A percentile compares a stretch with the other conserved stretches of the same genome.
Evolutionary conservation across 495 filamentous ascomycete species (phyloP).

Genomic region (Daldinia decipiens): DNA sequence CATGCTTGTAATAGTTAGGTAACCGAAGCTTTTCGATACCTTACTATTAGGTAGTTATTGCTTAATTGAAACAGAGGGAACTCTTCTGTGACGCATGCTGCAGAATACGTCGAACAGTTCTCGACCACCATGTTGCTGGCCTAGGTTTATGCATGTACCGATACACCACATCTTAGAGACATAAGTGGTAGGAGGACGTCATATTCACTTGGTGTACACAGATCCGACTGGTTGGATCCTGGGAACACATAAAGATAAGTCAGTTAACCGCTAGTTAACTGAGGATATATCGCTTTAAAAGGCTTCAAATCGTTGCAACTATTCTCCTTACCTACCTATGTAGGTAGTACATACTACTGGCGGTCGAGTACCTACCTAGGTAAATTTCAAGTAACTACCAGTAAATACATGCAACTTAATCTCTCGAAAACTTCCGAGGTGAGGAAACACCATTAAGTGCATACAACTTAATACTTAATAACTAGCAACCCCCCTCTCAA

Average conservation of each 20-base stretch:
- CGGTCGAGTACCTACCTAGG: too few relatives aligned
- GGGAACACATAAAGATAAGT: neutral
- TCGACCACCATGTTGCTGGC: neutral
- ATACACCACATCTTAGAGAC: neutral
- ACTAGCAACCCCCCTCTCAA: too few relatives aligned
- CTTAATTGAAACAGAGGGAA: slow-evolving; percentile 41
- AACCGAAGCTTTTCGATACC: slow-evolving; percentile 34
- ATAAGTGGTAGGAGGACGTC: neutral
- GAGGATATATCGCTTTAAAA: neutral
- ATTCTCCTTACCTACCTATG: slow-evolving; percentile 2
- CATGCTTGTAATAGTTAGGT: slow-evolving; percentile 33
- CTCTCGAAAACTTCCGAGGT: neutral
- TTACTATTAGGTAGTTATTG: too few relatives aligned
- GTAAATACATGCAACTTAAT: neutral
- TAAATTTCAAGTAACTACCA: too few relatives aligned
- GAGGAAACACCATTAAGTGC: slow-evolving; percentile 4
- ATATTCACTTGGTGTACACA: neutral
- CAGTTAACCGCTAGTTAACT: too few relatives aligned
- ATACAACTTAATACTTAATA: neutral
- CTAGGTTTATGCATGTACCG: neutral
- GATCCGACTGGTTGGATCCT: slow-evolving; percentile 23
- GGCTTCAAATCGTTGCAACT: neutral
- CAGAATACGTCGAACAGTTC: neutral
- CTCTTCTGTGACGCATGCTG: slow-evolving; percentile 32
- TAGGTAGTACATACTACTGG: neutral